Conservation (phyloP, 768 basidiomycete species). For the Mycena belliarum region DNA sequence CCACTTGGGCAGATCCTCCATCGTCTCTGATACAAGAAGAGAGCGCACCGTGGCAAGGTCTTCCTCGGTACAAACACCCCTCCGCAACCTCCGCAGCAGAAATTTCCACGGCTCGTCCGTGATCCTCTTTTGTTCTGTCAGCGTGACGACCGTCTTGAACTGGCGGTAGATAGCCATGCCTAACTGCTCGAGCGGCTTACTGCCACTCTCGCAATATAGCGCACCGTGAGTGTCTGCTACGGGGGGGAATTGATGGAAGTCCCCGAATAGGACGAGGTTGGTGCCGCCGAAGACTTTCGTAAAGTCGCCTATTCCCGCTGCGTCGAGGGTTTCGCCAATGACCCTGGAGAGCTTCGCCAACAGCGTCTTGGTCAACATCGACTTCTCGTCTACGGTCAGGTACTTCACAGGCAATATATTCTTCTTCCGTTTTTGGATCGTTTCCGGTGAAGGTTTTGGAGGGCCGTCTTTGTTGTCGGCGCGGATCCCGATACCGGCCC, state of each 20-base stretch:
- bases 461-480: neutral
- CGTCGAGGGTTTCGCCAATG: neutral
- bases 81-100: too few species aligned
- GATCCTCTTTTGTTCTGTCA: too few species aligned
- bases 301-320: neutral
- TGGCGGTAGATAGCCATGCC: too few species aligned
- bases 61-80: too few species aligned
- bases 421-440: constrained; percentile 6
- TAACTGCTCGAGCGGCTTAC: too few species aligned
- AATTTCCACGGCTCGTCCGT: too few species aligned
- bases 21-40: too few species aligned
- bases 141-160: too few species aligned
- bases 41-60: too few species aligned
- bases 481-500: constrained; percentile 27
- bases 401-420: constrained; percentile 25
- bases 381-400: constrained; percentile 38
- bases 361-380: neutral
- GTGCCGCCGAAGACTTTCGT: constrained; percentile 33
- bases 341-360: constrained; percentile 24
- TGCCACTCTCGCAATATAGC: too few species aligned
- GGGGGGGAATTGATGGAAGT: constrained; percentile 43
- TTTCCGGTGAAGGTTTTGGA: neutral
- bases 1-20: too few species aligned
- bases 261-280: constrained; percentile 35
- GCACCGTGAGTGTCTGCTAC: constrained; percentile 27